Conservation (phyloP, 352 stramenopile species). For the Globisporangium acanthophoron region DNA sequence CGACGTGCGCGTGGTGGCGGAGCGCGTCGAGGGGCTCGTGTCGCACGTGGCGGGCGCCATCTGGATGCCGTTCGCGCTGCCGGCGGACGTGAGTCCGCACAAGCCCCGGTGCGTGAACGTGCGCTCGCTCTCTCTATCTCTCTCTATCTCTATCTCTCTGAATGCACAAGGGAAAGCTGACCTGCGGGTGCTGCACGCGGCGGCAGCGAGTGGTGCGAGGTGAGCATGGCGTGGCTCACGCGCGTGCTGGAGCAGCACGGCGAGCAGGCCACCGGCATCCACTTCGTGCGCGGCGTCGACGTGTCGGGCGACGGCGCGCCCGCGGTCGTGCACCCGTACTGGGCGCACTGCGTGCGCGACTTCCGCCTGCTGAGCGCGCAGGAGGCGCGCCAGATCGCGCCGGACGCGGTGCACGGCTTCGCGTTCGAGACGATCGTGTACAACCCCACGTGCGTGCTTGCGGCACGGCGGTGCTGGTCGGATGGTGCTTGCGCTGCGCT, state of each 20-base stretch:
- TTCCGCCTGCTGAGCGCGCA: slow-evolving; percentile 39
- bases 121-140: not conserved
- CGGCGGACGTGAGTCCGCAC: slow-evolving; percentile 23
- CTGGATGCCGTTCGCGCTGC: slow-evolving; percentile 69
- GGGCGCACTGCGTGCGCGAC: slow-evolving; percentile 56
- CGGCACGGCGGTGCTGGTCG: not conserved
- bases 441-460: slow-evolving; percentile 33
- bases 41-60: slow-evolving; percentile 67
- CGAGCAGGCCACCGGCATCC: slow-evolving; percentile 37
- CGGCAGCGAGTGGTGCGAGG: slow-evolving; percentile 56
- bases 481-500: not conserved
- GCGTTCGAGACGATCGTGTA: slow-evolving; percentile 62
- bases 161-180: no score
- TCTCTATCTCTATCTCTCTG: not conserved
- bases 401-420: slow-evolving; percentile 41
- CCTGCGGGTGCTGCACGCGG: no score
- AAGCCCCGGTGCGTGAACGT: slow-evolving; percentile 25
- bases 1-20: slow-evolving; percentile 41
- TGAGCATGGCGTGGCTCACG: slow-evolving; percentile 52
- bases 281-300: slow-evolving; percentile 44
- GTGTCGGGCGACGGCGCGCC: slow-evolving; percentile 29
- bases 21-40: slow-evolving; percentile 46
- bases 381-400: slow-evolving; percentile 30
- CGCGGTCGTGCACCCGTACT: slow-evolving; percentile 48
- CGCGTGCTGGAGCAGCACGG: slow-evolving; percentile 32